These are phyloP conservation scores for Diospyros lotus DNA, from an alignment of 148 eudicot genomes.

Conservation along the genomic window DNA sequence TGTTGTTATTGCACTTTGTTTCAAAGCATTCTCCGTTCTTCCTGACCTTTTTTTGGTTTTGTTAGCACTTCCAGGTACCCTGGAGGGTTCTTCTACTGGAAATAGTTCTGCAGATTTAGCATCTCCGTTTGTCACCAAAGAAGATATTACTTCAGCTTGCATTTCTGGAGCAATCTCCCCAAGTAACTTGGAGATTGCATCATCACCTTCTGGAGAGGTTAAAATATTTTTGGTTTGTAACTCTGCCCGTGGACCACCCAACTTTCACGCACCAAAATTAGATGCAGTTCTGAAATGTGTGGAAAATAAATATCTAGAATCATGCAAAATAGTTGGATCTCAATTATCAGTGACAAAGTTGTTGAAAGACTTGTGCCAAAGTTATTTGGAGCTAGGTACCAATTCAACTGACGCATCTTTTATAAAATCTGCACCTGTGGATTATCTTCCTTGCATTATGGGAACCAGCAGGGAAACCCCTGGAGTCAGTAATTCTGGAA, in stretches of 20 bases:
- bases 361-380: conserved; percentile 33
- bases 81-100: conserved; percentile 32
- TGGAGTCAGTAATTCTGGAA: conserved; percentile 11
- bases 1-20: background rate
- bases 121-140: conserved; percentile 14
- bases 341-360: conserved; percentile 26
- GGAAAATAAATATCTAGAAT: conserved; percentile 37
- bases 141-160: conserved; percentile 14
- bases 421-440: conserved; percentile 15
- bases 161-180: conserved; percentile 12
- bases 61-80: conserved; percentile 23
- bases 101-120: conserved; percentile 6
- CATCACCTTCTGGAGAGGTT: conserved; percentile 36
- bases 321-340: conserved; percentile 20
- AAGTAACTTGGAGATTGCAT: conserved; percentile 34
- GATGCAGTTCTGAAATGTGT: conserved; percentile 34
- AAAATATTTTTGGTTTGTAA: conserved; percentile 25
- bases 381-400: conserved; percentile 20
- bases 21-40: background rate
- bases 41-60: conserved; percentile 6
- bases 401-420: background rate
- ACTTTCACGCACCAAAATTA: conserved; percentile 19
- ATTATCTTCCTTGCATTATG: conserved; percentile 10
- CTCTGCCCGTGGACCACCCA: conserved; percentile 12
- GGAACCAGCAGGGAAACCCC: background rate